Base-by-base conservation (phyloP, 2,329 filamentous ascomycete genomes). In the Dissoconium aciculare region DNA sequence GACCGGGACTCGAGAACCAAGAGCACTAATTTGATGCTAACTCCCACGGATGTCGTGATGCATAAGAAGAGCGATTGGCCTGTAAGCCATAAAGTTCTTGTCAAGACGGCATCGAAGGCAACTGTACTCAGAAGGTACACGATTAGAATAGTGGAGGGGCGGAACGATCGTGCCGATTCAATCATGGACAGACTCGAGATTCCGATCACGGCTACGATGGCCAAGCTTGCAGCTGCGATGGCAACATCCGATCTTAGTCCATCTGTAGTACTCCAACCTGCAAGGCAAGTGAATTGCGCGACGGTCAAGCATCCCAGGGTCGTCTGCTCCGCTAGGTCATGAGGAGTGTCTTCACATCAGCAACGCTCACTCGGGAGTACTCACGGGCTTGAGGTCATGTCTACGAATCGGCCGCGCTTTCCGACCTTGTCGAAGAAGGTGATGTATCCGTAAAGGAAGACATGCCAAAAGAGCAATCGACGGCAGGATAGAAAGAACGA, bases 11-110 rank as follows among this genome's bases (percentile, higher is more conserved):
- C 44, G 4, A 45, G 32, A 31, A 26, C 35, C 11, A 46, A 28
- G 12, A 41, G 29, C 17, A 43, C 14, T 8, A 35, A 28, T 24
- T 45, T 44, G 5, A 35, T 34, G 5, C 23, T 33, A n/a, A 41
- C 34, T 8, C 35, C 31, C 4, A 37, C 37, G 29, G 43, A 39
- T 8, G 39, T 12, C 8, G 8, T 3, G 24, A 27, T 8, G 43
- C 31, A 23, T 43, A 15, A 10, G 29, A 26, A 19, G 29, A 34
- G 9, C 37, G 30, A 5, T 31, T 39, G 12, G 32, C 15, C n/a
- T 17, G 39, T 41, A 5, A 40, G 32, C 35, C 33, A 45, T 17
- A 46, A 25, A 9, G 44, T 45, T n/a, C 44, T 35, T 17, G 40
- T 32, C 21, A 42, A 41, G 3, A 41, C 36, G 8, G 39, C 25